Conservation (phyloP, 2,329 filamentous ascomycete genomes). For the Nannizzia gypsea region DNA sequence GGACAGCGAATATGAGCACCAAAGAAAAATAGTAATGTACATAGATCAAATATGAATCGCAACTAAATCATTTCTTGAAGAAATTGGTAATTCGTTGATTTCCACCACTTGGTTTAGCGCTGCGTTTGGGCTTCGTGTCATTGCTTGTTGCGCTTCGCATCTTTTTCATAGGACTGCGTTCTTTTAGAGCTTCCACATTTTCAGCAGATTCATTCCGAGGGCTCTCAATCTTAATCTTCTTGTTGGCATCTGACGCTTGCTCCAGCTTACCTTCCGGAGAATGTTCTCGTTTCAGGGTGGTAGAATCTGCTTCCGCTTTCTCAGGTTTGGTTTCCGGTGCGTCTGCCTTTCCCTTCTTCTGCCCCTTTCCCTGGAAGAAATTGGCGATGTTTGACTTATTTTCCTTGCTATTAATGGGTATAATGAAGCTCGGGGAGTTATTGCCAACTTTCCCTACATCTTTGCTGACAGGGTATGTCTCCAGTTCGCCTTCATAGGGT, state of each 20-base stretch:
- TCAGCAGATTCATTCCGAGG: neutral
- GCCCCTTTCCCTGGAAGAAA: slow-evolving; percentile 54
- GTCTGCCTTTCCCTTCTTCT: slow-evolving; percentile 19
- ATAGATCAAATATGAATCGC: neutral
- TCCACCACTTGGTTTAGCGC: slow-evolving; percentile 35
- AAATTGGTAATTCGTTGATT: slow-evolving; percentile 43
- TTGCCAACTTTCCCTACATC: slow-evolving; percentile 93
- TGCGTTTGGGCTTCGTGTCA: slow-evolving; percentile 24
- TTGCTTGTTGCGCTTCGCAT: slow-evolving; percentile 48
- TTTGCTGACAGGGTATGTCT: slow-evolving; percentile 73
- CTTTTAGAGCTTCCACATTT: neutral
- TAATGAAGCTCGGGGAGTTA: slow-evolving; percentile 69
- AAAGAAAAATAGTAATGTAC: neutral
- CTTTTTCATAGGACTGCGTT: slow-evolving; percentile 29
- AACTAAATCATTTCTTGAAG: slow-evolving; percentile 29
- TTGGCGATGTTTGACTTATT: slow-evolving; percentile 93
- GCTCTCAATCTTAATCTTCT: slow-evolving; percentile 6
- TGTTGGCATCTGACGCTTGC: slow-evolving; percentile 16
- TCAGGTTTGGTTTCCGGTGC: slow-evolving; percentile 19
- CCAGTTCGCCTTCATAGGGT: slow-evolving; percentile 66
- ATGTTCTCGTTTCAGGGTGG: slow-evolving; percentile 9
- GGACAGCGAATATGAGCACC: neutral
- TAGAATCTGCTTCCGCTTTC: neutral
- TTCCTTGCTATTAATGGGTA: slow-evolving; percentile 70
- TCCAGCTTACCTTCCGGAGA: slow-evolving; percentile 25